Evolutionary conservation across 2,329 filamentous ascomycete species (phyloP).

Genomic region (Metarhizium humberi): DNA sequence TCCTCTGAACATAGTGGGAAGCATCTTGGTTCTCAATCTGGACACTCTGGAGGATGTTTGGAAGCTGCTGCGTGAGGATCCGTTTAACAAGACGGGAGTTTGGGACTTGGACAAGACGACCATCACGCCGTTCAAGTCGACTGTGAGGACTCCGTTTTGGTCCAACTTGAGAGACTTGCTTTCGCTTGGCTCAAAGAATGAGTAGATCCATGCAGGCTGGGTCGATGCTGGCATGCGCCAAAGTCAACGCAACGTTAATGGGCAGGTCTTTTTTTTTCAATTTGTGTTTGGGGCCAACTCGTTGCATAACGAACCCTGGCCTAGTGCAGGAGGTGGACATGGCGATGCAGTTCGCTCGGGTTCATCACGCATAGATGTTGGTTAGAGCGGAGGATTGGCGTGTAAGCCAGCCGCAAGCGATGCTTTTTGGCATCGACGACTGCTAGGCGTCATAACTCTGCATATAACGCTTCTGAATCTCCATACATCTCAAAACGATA

Average conservation of each 20-base stretch:
- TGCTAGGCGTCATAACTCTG: too few relatives aligned
- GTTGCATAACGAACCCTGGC: too few relatives aligned
- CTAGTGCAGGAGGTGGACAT: too few relatives aligned
- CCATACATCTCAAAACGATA: too few relatives aligned
- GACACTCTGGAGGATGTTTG: background rate
- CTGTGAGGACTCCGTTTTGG: background rate
- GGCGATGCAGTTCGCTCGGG: too few relatives aligned
- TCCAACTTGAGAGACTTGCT: background rate
- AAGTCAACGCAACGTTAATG: background rate
- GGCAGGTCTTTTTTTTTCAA: too few relatives aligned
- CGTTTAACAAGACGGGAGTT: background rate
- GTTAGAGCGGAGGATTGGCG: too few relatives aligned
- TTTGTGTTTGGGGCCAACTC: too few relatives aligned
- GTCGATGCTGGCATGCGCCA: background rate
- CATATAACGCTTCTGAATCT: too few relatives aligned
- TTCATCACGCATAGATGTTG: too few relatives aligned
- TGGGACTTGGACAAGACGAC: background rate
- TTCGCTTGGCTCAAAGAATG: background rate
- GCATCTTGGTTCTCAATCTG: background rate
- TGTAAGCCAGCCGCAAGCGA: too few relatives aligned
- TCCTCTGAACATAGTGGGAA: background rate
- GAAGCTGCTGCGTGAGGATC: background rate
- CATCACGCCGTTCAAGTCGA: background rate
- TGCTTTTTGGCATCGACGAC: too few relatives aligned
- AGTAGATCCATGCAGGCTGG: background rate